Conservation (phyloP, 2,329 filamentous ascomycete species). For the Fusarium pseudograminearum region DNA sequence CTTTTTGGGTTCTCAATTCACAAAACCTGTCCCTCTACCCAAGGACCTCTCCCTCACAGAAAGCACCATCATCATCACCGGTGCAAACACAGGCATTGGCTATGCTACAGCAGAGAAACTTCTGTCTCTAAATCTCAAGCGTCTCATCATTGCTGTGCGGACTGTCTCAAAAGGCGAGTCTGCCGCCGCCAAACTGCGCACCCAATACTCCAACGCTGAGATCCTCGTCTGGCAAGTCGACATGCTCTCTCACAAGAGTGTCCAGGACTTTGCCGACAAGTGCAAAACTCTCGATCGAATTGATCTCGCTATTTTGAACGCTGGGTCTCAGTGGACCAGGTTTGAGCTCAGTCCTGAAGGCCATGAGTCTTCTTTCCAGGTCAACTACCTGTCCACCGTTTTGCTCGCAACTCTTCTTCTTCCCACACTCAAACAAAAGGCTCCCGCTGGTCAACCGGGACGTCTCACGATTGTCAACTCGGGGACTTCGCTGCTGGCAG, state of each 20-base stretch:
- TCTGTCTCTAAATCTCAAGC: slow-evolving; percentile 54
- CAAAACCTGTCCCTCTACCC: slow-evolving; percentile 41
- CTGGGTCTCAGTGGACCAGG: slow-evolving; percentile 51
- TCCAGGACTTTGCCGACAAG: slow-evolving; percentile 56
- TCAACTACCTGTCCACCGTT: slow-evolving; percentile 55
- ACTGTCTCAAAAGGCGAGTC: slow-evolving; percentile 56
- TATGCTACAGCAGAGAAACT: slow-evolving; percentile 58
- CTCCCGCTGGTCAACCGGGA: slow-evolving; percentile 35
- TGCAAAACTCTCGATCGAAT: slow-evolving; percentile 54
- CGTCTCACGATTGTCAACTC: slow-evolving; percentile 51
- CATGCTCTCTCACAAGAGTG: slow-evolving; percentile 59
- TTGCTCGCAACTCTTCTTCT: slow-evolving; percentile 52
- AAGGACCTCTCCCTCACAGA: slow-evolving; percentile 47
- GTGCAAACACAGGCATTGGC: slow-evolving; percentile 63
- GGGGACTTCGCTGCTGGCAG: slow-evolving; percentile 42
- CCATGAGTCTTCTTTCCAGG: slow-evolving; percentile 57
- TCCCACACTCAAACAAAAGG: slow-evolving; percentile 49
- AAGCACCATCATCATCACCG: slow-evolving; percentile 62
- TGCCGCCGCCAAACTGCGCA: slow-evolving; percentile 46
- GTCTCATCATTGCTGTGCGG: slow-evolving; percentile 62
- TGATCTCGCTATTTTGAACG: slow-evolving; percentile 61
- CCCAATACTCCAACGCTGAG: slow-evolving; percentile 46
- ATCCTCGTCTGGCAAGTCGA: slow-evolving; percentile 65
- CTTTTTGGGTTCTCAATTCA: slow-evolving; percentile 49
- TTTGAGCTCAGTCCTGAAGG: slow-evolving; percentile 49